These are phyloP conservation scores for Penicillium alfredii DNA, from an alignment of 495 filamentous ascomycete genomes.

Conservation along the genomic window DNA sequence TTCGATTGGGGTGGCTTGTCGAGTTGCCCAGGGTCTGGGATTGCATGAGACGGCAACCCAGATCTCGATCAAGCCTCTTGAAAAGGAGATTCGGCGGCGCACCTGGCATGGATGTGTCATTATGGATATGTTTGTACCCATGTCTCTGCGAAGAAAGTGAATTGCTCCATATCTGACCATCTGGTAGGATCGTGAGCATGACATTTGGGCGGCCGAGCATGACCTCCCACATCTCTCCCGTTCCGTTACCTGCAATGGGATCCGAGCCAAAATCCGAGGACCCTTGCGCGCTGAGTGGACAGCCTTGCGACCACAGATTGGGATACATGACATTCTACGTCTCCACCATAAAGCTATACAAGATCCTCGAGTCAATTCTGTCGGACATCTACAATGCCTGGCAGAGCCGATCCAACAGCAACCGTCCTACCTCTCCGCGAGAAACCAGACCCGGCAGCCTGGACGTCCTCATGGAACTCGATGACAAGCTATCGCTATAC, in stretches of 20 bases:
- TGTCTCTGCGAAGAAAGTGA: too few relatives aligned
- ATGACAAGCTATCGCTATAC: slow-evolving; percentile 32
- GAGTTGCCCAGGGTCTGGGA: slow-evolving; percentile 43
- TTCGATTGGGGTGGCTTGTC: slow-evolving; percentile 40
- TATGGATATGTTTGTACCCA: slow-evolving; percentile 37
- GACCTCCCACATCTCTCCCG: slow-evolving; percentile 29
- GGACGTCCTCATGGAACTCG: slow-evolving; percentile 36
- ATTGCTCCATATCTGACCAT: neutral
- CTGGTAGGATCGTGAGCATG: slow-evolving; percentile 41
- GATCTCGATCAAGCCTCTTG: slow-evolving; percentile 22
- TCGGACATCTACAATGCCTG: slow-evolving; percentile 40
- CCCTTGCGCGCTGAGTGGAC: slow-evolving; percentile 18
- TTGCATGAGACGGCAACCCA: slow-evolving; percentile 33
- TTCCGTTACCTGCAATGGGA: slow-evolving; percentile 28
- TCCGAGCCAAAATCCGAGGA: slow-evolving; percentile 9
- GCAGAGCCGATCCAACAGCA: slow-evolving; percentile 16
- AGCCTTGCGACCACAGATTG: slow-evolving; percentile 17
- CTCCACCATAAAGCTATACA: slow-evolving; percentile 36
- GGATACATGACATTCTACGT: slow-evolving; percentile 34
- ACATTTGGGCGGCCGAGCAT: slow-evolving; percentile 43
- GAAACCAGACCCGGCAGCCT: slow-evolving; percentile 22
- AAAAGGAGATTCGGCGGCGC: slow-evolving; percentile 38
- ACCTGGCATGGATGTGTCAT: slow-evolving; percentile 47
- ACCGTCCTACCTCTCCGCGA: slow-evolving; percentile 6
- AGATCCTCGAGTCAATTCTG: slow-evolving; percentile 39